These are phyloP conservation scores for Hypoxylon sp. DNA, from an alignment of 2,329 filamentous ascomycete species.

Conservation along the genomic window DNA sequence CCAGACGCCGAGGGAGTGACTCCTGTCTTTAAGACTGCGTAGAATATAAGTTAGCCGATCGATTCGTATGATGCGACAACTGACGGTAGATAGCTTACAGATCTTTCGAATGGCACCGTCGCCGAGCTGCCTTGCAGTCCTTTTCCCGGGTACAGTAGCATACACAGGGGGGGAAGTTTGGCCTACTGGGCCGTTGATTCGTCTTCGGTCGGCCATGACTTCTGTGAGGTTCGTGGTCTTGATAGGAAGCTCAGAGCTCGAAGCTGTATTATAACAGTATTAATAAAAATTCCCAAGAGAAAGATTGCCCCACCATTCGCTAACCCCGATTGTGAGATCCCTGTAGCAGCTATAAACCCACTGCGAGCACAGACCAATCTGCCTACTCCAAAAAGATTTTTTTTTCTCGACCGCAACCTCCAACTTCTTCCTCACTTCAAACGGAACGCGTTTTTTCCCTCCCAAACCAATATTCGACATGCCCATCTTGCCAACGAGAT, in stretches of 20 bases:
- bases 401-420: slow-evolving; percentile 16
- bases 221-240: not conserved
- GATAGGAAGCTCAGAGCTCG: slow-evolving; percentile 5
- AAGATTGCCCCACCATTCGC: slow-evolving; percentile 31
- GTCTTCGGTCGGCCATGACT: slow-evolving; percentile 81
- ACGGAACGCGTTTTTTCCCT: not conserved
- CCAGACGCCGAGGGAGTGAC: slow-evolving; percentile 93
- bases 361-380: slow-evolving; percentile 27
- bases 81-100: slow-evolving; percentile 64
- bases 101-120: slow-evolving; percentile 82
- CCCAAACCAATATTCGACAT: too few relatives aligned
- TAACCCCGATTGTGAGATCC: not conserved
- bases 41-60: slow-evolving; percentile 1
- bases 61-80: not conserved
- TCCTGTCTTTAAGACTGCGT: slow-evolving; percentile 85
- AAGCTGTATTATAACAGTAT: slow-evolving; percentile 29
- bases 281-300: slow-evolving; percentile 32
- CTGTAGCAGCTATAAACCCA: slow-evolving; percentile 5
- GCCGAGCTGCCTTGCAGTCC: slow-evolving; percentile 64
- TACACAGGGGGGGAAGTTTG: slow-evolving; percentile 79
- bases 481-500: not conserved
- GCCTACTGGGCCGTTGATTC: slow-evolving; percentile 86
- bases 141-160: slow-evolving; percentile 55
- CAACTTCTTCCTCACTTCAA: slow-evolving; percentile 21
- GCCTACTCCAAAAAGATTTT: slow-evolving; percentile 24